Evolutionary conservation across 345 rosid species (phyloP).

Genomic region (Heritiera littoralis): DNA sequence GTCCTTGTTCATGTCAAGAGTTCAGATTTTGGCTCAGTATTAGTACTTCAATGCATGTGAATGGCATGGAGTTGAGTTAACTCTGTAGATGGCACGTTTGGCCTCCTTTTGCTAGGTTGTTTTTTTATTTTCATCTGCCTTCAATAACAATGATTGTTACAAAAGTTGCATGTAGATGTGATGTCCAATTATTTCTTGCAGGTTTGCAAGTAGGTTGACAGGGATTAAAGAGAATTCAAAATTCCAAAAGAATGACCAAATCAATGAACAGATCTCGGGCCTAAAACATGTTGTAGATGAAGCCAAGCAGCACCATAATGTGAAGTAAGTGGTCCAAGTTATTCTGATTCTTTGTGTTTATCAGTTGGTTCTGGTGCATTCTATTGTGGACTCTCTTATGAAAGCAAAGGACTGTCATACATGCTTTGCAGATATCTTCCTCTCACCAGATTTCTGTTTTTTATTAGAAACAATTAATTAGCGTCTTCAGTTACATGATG

Average conservation of each 20-base stretch:
- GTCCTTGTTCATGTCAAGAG: not conserved
- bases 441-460: not conserved
- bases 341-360: conserved; percentile 1
- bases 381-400: not conserved
- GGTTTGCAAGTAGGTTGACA: conserved; percentile 89
- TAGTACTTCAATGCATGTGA: not conserved
- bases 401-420: not conserved
- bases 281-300: conserved; percentile 71
- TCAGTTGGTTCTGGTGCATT: not conserved
- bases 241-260: conserved; percentile 62
- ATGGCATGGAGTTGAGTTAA: not conserved
- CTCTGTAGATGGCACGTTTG: not conserved
- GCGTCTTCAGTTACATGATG: not conserved
- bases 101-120: not conserved
- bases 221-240: conserved; percentile 90
- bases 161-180: conserved; percentile 10
- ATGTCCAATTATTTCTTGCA: conserved; percentile 29
- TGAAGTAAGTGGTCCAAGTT: conserved; percentile 61
- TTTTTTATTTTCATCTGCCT: not conserved
- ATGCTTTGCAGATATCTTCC: not conserved
- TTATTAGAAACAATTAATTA: not conserved
- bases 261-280: conserved; percentile 55
- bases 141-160: not conserved
- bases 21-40: not conserved
- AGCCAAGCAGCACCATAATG: conserved; percentile 74